Conservation (phyloP, 2,329 filamentous ascomycete genomes). For the Nemania diffusa region DNA sequence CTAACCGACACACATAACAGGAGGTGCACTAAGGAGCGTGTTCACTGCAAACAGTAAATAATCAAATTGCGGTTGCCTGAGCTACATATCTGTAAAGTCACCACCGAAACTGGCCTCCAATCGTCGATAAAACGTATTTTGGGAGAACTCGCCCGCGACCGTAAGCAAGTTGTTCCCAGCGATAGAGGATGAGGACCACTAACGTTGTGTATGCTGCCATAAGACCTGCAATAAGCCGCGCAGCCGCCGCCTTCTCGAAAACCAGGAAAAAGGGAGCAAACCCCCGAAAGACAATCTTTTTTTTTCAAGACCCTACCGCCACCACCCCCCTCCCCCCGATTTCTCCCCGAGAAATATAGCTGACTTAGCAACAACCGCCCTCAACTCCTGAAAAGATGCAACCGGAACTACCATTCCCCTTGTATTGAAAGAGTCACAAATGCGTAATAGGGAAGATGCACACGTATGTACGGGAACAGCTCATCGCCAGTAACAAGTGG, state of each 20-base stretch:
- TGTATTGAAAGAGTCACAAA: conserved; percentile 8
- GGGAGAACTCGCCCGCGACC: not conserved
- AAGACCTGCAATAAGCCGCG: not conserved
- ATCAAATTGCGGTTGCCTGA: not conserved
- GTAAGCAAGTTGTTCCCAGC: not conserved
- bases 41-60: not conserved
- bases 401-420: conserved; percentile 8
- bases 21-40: not conserved
- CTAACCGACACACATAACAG: not conserved
- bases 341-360: not conserved
- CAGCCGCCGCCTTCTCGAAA: not conserved
- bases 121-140: conserved; percentile 11
- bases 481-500: not conserved
- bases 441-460: conserved; percentile 23
- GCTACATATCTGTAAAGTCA: conserved; percentile 22
- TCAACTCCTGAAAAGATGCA: conserved; percentile 34
- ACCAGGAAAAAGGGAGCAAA: not conserved
- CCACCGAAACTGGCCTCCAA: not conserved
- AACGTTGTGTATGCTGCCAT: conserved; percentile 17
- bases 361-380: not conserved
- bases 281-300: conserved; percentile 15
- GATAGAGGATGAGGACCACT: conserved; percentile 8
- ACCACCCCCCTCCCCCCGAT: not conserved
- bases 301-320: not conserved
- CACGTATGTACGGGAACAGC: conserved; percentile 3